Conservation (phyloP, 164 flowering plant genomes). For the Cinnamomum micranthum region DNA sequence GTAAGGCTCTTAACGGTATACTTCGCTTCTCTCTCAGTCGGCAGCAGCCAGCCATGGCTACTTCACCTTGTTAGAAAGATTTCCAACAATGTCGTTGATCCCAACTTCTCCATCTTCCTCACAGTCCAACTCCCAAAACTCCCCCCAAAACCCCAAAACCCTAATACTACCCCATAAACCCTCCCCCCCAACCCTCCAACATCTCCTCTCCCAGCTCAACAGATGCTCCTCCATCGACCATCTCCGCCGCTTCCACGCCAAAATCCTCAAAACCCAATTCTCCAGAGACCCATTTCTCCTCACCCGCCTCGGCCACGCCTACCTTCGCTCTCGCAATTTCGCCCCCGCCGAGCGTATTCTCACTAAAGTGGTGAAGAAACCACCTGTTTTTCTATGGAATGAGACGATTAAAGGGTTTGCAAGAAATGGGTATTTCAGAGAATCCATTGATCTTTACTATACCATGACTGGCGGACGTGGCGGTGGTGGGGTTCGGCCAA, state of each 20-base stretch:
- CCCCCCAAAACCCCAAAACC: no score
- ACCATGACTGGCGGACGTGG: neutral
- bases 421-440: conserved; percentile 5
- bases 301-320: conserved; percentile 16
- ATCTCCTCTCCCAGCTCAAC: conserved; percentile 4
- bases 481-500: conserved; percentile 4
- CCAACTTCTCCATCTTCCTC: no score
- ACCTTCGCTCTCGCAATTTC: neutral
- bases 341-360: conserved; percentile 5
- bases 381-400: conserved; percentile 20
- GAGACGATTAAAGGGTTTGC: conserved; percentile 17
- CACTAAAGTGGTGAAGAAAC: conserved; percentile 6
- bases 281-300: conserved; percentile 12
- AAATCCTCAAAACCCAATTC: conserved; percentile 18
- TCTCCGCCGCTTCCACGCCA: conserved; percentile 8
- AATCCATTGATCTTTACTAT: conserved; percentile 8
- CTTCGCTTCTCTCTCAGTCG: no score
- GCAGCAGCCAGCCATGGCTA: no score
- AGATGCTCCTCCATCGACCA: conserved; percentile 3
- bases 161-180: no score
- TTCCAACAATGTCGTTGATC: no score
- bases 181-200: neutral
- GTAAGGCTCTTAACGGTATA: no score
- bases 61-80: no score
- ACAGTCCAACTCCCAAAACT: no score